Evolutionary conservation across 768 basidiomycete species (phyloP).

Genomic region (Harrya chromipes): DNA sequence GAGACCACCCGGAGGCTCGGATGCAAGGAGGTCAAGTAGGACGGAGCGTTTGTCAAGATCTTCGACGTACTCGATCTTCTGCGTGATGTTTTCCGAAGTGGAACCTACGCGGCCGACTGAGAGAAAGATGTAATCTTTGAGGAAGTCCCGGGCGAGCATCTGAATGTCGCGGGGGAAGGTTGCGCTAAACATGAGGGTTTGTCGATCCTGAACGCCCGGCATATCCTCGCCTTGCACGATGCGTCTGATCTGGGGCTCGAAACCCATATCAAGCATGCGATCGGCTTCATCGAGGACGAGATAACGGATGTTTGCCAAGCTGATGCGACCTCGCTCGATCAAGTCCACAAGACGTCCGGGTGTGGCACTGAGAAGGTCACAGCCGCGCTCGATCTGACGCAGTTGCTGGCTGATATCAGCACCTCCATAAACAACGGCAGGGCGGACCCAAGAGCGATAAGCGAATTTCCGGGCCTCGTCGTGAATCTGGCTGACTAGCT

Average conservation of each 20-base stretch:
- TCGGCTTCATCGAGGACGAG: conserved; percentile 99
- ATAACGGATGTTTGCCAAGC: conserved; percentile 93
- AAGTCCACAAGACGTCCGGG: conserved; percentile 97
- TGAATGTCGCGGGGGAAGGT: conserved; percentile 99
- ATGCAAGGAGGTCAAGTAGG: conserved; percentile 87
- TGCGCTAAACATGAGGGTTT: conserved; percentile 99
- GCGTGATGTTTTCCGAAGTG: conserved; percentile 99
- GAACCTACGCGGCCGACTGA: conserved; percentile 98
- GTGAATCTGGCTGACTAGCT: conserved; percentile 98
- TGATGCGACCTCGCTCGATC: conserved; percentile 96
- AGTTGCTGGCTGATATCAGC: conserved; percentile 97
- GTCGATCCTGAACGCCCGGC: conserved; percentile 88
- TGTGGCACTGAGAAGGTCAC: conserved; percentile 94
- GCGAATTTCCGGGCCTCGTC: conserved; percentile 99
- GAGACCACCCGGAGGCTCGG: conserved; percentile 66
- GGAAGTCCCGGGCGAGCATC: conserved; percentile 90
- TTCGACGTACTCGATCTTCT: conserved; percentile 98
- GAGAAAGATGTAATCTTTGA: conserved; percentile 98
- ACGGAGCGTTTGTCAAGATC: conserved; percentile 96
- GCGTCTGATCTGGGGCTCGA: conserved; percentile 97
- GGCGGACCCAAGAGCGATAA: conserved; percentile 98
- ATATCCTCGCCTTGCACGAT: conserved; percentile 99
- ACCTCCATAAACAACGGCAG: conserved; percentile 98
- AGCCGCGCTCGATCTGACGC: conserved; percentile 91
- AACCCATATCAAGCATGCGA: conserved; percentile 99